Percentiles rank a stretch among this genome's conserved stretches.
These are phyloP conservation scores for Globisporangium rhizosaccharum DNA, from an alignment of 352 stramenopile species.

Conservation along the genomic window DNA sequence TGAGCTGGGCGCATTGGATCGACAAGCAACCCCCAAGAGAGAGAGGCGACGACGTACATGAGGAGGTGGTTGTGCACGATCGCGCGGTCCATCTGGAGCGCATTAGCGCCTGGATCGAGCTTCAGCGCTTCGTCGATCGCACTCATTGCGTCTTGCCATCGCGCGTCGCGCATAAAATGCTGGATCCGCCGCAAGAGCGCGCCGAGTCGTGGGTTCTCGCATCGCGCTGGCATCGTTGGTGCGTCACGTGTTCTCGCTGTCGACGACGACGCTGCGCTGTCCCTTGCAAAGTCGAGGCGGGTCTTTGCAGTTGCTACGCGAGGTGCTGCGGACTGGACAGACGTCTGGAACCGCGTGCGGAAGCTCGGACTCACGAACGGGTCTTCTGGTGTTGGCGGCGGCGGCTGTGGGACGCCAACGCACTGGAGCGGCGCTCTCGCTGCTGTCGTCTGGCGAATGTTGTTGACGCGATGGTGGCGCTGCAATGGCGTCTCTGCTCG, in stretches of 20 bases:
- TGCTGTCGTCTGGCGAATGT: not conserved
- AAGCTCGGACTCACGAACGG: slow-evolving; percentile 6
- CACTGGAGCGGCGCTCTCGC: too few relatives aligned
- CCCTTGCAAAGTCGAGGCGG: too few relatives aligned
- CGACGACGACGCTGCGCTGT: not conserved
- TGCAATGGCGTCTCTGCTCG: not conserved
- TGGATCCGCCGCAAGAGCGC: not conserved
- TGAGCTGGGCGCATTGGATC: too few relatives aligned
- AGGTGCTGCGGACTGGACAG: slow-evolving; percentile 1
- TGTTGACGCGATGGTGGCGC: slow-evolving; percentile 3
- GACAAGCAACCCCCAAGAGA: not conserved
- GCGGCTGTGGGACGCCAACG: not conserved
- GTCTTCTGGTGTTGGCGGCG: not conserved
- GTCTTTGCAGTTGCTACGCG: too few relatives aligned
- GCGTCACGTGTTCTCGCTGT: too few relatives aligned
- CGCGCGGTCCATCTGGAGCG: not conserved
- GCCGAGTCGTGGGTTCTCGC: not conserved
- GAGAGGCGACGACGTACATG: not conserved
- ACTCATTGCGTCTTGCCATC: slow-evolving; percentile 1
- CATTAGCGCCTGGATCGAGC: not conserved
- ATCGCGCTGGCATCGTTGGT: not conserved
- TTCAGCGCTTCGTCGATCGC: slow-evolving; percentile 3
- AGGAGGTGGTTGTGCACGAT: not conserved
- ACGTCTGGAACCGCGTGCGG: not conserved
- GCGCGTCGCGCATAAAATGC: not conserved